Evolutionary conservation across 2,329 filamentous ascomycete genomes (phyloP), one percentile per base, ranked within the genome.

Genomic region (Cryphonectria nitschkei): DNA sequence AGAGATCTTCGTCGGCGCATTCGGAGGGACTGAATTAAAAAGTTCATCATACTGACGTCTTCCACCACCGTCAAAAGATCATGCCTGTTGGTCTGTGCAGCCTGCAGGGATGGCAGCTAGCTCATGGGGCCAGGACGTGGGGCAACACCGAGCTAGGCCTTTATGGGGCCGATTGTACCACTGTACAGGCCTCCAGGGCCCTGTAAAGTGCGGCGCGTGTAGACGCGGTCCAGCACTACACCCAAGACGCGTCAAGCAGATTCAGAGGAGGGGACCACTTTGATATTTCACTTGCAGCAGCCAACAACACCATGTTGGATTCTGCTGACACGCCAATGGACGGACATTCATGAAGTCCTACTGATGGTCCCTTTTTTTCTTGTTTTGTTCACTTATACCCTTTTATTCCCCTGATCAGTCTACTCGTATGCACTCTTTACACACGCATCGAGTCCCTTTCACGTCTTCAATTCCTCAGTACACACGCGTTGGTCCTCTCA

Each of bases 241-340:
- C 63, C n/a, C 52, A n/a, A 32, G 46, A 72, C 71, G 71, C 71
- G 71, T 72, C 67, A 68, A 70, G 46, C 68, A 70, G 70, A 50
- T 52, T 65, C 68, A 50, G 65, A 52, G 56, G 63, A 39, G 39
- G 37, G 37, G 11, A 67, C 62, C 67, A 67, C 56, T 71, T 71
- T 73, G 69, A 68, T 70, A 64, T 50, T 69, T 65, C 62, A 58
- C 52, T 60, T 1, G 37, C 34, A 60, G 34, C 32, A 67, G 39
- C 67, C 64, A 67, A 64, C 71, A 71, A 66, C 50, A 67, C 60
- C 56, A 68, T 67, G 54, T 37, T 60, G 50, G 56, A 61, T 69
- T 67, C 60, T 65, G 41, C 67, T 65, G 67, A 64, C 67, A 69
- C 60, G 65, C 39, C 43, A 43, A 43, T 39, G 46, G 26, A 26